phyloP scores from a whole-genome alignment of 441 rosid species.

The Corymbia calophylla region DNA sequence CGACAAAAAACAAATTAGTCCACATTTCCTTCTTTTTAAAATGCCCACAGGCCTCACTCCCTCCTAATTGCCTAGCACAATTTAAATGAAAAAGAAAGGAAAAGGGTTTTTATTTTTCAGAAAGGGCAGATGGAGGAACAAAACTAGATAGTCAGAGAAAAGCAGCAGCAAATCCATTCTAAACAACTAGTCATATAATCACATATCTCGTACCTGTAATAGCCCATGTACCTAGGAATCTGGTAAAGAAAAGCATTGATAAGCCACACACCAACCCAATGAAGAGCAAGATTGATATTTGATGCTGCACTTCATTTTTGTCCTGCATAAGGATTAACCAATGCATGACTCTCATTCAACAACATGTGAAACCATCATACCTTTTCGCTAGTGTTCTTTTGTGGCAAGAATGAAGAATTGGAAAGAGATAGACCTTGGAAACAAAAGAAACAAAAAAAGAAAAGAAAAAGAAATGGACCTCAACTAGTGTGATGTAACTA shows the following conservation, averaged over 20 bases:
- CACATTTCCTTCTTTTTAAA: background rate
- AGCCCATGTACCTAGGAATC: background rate
- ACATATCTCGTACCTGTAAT: background rate
- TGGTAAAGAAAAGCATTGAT: slow-evolving; percentile 4
- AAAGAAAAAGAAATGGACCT: background rate
- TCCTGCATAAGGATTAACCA: background rate
- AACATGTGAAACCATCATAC: background rate
- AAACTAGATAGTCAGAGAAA: background rate
- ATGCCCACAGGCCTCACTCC: background rate
- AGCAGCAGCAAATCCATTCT: background rate
- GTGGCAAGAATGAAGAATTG: background rate
- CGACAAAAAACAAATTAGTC: background rate
- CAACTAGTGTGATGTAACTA: background rate
- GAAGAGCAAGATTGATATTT: background rate
- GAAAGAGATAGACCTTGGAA: background rate
- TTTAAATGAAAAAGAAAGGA: background rate
- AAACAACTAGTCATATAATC: background rate
- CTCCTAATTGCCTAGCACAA: background rate
- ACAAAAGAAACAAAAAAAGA: background rate
- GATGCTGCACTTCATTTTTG: slow-evolving; percentile 5
- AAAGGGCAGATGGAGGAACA: background rate
- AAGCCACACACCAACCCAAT: slow-evolving; percentile 4
- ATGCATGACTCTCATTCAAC: background rate
- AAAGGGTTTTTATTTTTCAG: background rate
- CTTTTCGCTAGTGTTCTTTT: background rate